Conservation (phyloP, 2,329 filamentous ascomycete genomes). For the Pseudogymnoascus verrucosus region DNA sequence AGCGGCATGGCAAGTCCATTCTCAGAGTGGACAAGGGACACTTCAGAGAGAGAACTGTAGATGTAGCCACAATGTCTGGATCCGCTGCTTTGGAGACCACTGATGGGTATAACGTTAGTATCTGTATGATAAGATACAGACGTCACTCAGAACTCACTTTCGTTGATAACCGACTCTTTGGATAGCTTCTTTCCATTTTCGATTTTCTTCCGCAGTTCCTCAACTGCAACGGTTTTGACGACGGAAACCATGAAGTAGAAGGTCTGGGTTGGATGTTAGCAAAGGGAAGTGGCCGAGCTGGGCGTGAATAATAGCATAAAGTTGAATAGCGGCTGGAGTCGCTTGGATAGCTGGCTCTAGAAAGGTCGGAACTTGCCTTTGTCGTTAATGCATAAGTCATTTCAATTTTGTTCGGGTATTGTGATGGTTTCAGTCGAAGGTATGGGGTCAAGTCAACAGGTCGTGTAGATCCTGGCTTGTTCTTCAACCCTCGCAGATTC, state of each 20-base stretch:
- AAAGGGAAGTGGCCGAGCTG: not conserved
- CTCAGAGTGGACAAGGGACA: slow-evolving; percentile 84
- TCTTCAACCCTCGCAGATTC: slow-evolving; percentile 92
- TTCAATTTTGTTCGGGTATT: slow-evolving; percentile 68
- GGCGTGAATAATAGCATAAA: not conserved
- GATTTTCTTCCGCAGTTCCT: slow-evolving; percentile 62
- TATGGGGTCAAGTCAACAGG: slow-evolving; percentile 82
- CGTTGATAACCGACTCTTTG: slow-evolving; percentile 71
- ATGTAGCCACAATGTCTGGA: slow-evolving; percentile 81
- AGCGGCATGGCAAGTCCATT: slow-evolving; percentile 72
- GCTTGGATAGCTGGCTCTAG: slow-evolving; percentile 11
- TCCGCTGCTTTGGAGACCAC: slow-evolving; percentile 77
- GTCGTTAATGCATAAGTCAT: slow-evolving; percentile 89
- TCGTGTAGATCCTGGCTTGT: slow-evolving; percentile 88
- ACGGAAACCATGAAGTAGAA: slow-evolving; percentile 67
- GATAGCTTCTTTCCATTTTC: slow-evolving; percentile 63
- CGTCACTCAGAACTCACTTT: slow-evolving; percentile 51
- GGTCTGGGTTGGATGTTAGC: slow-evolving; percentile 42
- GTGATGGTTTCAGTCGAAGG: slow-evolving; percentile 57
- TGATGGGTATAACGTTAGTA: slow-evolving; percentile 31
- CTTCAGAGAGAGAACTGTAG: slow-evolving; percentile 81
- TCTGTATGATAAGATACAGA: not conserved
- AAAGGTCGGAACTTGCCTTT: slow-evolving; percentile 52
- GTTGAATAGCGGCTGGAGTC: slow-evolving; percentile 14
- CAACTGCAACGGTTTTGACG: slow-evolving; percentile 64